Percentiles rank a stretch among this genome's conserved stretches.
Evolutionary conservation across 805 yeast genomes (phyloP).

Genomic region (Saturnispora sanitii): DNA sequence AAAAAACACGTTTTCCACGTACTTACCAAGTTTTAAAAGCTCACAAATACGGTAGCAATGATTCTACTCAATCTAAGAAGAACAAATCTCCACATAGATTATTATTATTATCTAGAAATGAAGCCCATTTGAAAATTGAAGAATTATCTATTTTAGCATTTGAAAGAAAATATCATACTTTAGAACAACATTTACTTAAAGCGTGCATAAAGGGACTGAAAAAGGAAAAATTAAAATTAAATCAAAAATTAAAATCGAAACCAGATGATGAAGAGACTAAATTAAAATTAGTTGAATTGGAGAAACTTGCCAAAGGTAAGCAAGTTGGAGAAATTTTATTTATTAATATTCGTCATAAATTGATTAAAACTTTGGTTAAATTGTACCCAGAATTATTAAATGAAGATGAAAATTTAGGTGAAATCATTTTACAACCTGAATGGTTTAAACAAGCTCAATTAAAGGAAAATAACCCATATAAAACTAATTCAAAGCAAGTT

Average conservation of each 20-base stretch:
- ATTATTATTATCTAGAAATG: slow-evolving; percentile 28
- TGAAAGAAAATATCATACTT: slow-evolving; percentile 36
- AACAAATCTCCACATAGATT: slow-evolving; percentile 26
- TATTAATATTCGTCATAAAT: slow-evolving; percentile 14
- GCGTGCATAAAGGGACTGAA: slow-evolving; percentile 33
- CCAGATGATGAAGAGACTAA: slow-evolving; percentile 1
- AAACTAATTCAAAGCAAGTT: slow-evolving; percentile 29
- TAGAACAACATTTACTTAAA: slow-evolving; percentile 26
- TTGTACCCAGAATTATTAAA: slow-evolving; percentile 7
- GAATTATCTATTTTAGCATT: slow-evolving; percentile 37
- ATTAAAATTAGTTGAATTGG: slow-evolving; percentile 1
- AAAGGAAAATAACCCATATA: slow-evolving; percentile 29
- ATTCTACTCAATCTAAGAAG: slow-evolving; percentile 16
- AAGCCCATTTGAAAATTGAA: slow-evolving; percentile 36
- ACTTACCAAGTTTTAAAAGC: slow-evolving; percentile 40
- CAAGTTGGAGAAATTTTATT: slow-evolving; percentile 5
- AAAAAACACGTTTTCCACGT: slow-evolving; percentile 41
- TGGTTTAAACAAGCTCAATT: slow-evolving; percentile 27
- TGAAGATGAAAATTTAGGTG: not conserved
- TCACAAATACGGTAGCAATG: slow-evolving; percentile 21
- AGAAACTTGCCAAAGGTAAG: not conserved
- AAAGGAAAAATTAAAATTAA: slow-evolving; percentile 11
- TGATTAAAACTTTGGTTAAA: slow-evolving; percentile 14
- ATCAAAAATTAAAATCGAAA: not conserved
- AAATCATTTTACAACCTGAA: slow-evolving; percentile 23